phyloP scores from a whole-genome alignment of 1,284 basidiomycete species.

The Ustilago crameri region DNA sequence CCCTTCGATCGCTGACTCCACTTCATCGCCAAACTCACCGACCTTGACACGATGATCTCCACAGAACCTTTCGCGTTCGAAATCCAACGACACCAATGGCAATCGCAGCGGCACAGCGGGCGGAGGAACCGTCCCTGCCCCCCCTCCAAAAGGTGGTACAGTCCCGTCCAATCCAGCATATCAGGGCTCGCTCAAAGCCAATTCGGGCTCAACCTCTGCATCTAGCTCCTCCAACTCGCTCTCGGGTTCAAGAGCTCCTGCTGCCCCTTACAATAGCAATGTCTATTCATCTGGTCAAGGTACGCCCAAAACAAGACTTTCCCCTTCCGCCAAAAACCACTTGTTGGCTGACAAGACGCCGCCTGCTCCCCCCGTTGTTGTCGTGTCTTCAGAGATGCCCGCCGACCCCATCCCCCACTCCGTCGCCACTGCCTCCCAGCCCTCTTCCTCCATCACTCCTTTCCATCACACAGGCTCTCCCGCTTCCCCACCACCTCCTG shows the following conservation, averaged over 20 bases:
- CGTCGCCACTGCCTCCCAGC: slow-evolving; percentile 47
- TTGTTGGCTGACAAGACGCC: slow-evolving; percentile 59
- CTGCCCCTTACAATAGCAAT: slow-evolving; percentile 25
- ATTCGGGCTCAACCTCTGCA: slow-evolving; percentile 35
- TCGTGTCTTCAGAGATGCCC: slow-evolving; percentile 63
- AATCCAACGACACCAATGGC: slow-evolving; percentile 59
- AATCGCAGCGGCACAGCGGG: slow-evolving; percentile 50
- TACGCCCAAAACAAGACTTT: slow-evolving; percentile 41
- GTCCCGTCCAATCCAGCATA: slow-evolving; percentile 54
- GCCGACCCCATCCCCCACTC: slow-evolving; percentile 59
- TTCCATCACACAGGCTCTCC: slow-evolving; percentile 55
- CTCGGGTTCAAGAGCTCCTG: slow-evolving; percentile 22
- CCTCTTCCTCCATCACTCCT: slow-evolving; percentile 49
- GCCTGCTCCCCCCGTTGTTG: slow-evolving; percentile 60
- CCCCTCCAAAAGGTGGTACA: slow-evolving; percentile 58
- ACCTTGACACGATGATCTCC: neutral
- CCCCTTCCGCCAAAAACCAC: slow-evolving; percentile 21
- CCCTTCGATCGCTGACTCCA: slow-evolving; percentile 2
- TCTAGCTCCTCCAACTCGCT: slow-evolving; percentile 56
- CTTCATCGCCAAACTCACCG: neutral
- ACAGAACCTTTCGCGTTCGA: slow-evolving; percentile 65
- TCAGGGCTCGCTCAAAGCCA: slow-evolving; percentile 57
- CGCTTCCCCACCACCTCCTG: slow-evolving; percentile 56
- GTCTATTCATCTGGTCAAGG: slow-evolving; percentile 41
- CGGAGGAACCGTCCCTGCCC: slow-evolving; percentile 47